phyloP scores from a whole-genome alignment of 2,329 filamentous ascomycete genomes.

The Elsinoe arachidis region DNA sequence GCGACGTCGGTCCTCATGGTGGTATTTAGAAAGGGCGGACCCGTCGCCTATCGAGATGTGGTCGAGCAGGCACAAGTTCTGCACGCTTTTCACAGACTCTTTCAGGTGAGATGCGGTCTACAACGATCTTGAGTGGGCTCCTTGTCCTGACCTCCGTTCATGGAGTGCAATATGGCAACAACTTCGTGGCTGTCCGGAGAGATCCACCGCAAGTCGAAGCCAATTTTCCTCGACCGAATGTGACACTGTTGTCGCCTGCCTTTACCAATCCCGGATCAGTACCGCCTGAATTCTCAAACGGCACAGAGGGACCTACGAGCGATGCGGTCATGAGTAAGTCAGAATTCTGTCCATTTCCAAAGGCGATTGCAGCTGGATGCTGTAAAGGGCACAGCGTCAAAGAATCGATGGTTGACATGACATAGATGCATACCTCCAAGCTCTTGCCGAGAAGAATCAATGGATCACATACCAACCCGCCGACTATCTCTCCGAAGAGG shows the following conservation, averaged over 20 bases:
- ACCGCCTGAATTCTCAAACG: conserved; percentile 23
- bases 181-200: conserved; percentile 22
- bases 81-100: conserved; percentile 3
- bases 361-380: no score
- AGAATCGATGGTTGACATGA: neutral
- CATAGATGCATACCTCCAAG: conserved; percentile 21
- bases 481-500: conserved; percentile 28
- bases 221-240: conserved; percentile 27
- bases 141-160: conserved; percentile 8
- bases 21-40: conserved; percentile 8
- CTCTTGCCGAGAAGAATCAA: conserved; percentile 25
- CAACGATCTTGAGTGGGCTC: neutral
- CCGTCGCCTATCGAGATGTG: conserved; percentile 2
- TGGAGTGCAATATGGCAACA: conserved; percentile 24
- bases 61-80: neutral
- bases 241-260: conserved; percentile 26
- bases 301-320: conserved; percentile 28
- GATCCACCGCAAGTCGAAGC: conserved; percentile 28
- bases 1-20: neutral
- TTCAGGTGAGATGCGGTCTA: conserved; percentile 10
- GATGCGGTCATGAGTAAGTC: conserved; percentile 18
- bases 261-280: conserved; percentile 25
- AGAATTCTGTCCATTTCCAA: neutral
- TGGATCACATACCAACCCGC: conserved; percentile 26
- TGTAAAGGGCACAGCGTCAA: neutral